Evolutionary conservation across 192 early-diverging fungal genomes (phyloP).

Genomic region (Podila verticillata): DNA sequence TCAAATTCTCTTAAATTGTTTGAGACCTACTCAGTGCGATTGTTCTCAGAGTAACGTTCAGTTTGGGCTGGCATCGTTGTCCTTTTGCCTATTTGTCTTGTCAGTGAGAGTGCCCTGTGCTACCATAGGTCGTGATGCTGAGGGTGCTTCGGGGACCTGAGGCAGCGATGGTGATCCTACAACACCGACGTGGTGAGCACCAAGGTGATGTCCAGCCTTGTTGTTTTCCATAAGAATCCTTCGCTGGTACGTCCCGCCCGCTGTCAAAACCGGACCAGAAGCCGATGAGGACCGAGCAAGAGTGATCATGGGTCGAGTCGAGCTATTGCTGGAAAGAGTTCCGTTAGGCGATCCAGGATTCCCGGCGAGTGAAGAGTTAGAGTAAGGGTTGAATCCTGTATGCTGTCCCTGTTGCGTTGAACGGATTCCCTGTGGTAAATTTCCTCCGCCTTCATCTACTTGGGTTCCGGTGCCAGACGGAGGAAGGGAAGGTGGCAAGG

Average conservation of each 20-base stretch:
- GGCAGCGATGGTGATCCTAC: background rate
- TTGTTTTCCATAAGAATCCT: background rate
- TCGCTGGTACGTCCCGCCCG: background rate
- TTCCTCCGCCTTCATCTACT: background rate
- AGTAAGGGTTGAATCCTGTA: slow-evolving; percentile 12
- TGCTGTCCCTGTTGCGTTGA: background rate
- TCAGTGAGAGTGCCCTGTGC: background rate
- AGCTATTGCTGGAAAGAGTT: background rate
- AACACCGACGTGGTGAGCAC: background rate
- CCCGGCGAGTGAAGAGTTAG: slow-evolving; percentile 10
- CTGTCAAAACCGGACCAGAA: background rate
- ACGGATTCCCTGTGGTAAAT: too few relatives aligned
- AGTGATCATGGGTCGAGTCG: background rate
- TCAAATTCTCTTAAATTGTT: too few relatives aligned
- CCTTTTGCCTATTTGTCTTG: too few relatives aligned
- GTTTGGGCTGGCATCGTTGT: too few relatives aligned
- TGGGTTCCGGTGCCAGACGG: too few relatives aligned
- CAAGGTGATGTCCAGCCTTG: background rate
- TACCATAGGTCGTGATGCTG: background rate
- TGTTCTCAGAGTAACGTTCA: too few relatives aligned
- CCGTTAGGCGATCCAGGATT: slow-evolving; percentile 1
- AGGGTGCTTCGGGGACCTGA: background rate
- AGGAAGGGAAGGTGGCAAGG: slow-evolving; percentile 1
- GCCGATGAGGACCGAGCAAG: background rate
- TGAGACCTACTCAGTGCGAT: too few relatives aligned